Percentiles rank a stretch among this genome's conserved stretches.
phyloP scores from a whole-genome alignment of 2,329 filamentous ascomycete genomes.

The Aureobasidium melanogenum region DNA sequence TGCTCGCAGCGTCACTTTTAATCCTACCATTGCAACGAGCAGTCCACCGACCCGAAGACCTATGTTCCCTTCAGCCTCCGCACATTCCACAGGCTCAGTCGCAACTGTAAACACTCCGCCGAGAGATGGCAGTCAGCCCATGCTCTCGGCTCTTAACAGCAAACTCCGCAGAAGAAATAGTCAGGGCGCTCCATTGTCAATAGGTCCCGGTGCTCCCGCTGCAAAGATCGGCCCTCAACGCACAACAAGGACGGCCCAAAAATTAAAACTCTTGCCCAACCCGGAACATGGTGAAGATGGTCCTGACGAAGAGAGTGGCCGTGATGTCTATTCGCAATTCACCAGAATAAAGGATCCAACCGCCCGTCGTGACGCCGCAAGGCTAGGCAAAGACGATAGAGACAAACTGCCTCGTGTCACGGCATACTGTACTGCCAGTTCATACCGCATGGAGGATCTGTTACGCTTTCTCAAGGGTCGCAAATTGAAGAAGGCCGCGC shows the following conservation, averaged over 20 bases:
- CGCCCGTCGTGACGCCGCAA: constrained; percentile 81
- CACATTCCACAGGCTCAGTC: constrained; percentile 21
- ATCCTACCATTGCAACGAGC: constrained; percentile 47
- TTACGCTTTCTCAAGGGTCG: constrained; percentile 87
- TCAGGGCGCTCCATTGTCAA: constrained; percentile 52
- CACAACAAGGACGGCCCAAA: constrained; percentile 91
- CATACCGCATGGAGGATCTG: constrained; percentile 80
- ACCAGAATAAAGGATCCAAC: constrained; percentile 96
- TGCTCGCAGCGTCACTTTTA: constrained; percentile 66
- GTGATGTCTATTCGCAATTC: constrained; percentile 96
- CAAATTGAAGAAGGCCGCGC: constrained; percentile 68
- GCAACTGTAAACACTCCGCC: constrained; percentile 30
- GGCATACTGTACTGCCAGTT: constrained; percentile 90
- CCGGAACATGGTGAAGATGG: constrained; percentile 72
- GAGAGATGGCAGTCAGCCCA: constrained; percentile 42
- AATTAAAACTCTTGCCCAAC: constrained; percentile 92
- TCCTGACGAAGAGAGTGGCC: constrained; percentile 77
- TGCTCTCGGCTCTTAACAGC: constrained; percentile 74
- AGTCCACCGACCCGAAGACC: constrained; percentile 29
- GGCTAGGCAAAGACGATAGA: constrained; percentile 86
- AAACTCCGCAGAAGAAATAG: constrained; percentile 82
- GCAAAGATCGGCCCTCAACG: constrained; percentile 86
- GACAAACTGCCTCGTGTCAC: constrained; percentile 82
- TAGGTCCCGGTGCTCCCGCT: constrained; percentile 32
- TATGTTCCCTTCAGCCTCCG: constrained; percentile 26